Evolutionary conservation across 768 basidiomycete species (phyloP), one percentile per base, ranked within the genome.

Genomic region (Suillus weaverae): DNA sequence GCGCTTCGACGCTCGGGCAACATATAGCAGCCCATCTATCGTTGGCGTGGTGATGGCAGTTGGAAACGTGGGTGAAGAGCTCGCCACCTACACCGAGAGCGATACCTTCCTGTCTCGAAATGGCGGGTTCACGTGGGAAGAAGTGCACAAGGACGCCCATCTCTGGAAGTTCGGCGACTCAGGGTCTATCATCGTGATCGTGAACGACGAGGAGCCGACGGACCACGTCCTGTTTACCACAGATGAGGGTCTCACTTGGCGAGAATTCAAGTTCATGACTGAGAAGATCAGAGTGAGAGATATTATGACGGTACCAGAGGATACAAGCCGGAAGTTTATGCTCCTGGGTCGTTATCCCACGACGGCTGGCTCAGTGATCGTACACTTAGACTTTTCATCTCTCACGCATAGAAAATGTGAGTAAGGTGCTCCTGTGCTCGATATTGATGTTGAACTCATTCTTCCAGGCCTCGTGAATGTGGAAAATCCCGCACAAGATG

Each of bases 161-260:
- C 83, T 98, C 44, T 99, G 94, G 95, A 95, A 96, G 74, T 99
- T 97, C 70, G 97, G 97, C 35, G 97, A 99, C 78, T 97, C 94
- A 0, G 97, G 97, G 5, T 95, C 96, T 1, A 83, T 99, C 64
- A 83, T 99, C 41, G 81, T 99, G 69, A 90, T 99, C 80, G 94
- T 88, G 51, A 98, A 99, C 76, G 97, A 99, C 75, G 97, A 99
- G 74, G 90, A 90, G 64, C 86, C 95, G 0, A 96, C 93, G 3
- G 92, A 97, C 70, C 89, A 91, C 66, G 84, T 99, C 51, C 75
- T 96, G 67, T 99, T 89, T 79, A 94, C 93, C 63, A 92, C 89
- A 11, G 88, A 99, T 72, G 94, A 99, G 71, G 97, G 97, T 8
- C 70, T 87, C 41, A 84, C 76, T 6, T 99, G 97, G 97, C 82